Percentiles rank a stretch among this genome's conserved stretches.
These are phyloP conservation scores for Circinella umbellata DNA, from an alignment of 371 early-diverging fungal species.

Conservation along the genomic window DNA sequence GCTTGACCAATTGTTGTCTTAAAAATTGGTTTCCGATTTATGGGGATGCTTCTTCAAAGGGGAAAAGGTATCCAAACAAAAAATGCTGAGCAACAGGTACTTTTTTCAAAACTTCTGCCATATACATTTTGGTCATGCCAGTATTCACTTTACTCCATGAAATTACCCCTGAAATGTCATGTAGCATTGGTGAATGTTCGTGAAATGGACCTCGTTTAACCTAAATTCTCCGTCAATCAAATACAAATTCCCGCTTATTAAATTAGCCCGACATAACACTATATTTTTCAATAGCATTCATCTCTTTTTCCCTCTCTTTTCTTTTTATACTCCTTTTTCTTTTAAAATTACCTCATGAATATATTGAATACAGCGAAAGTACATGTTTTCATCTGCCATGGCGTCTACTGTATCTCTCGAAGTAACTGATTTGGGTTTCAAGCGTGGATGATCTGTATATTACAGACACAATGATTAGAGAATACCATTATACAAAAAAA, in stretches of 20 bases:
- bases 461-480: too few relatives aligned
- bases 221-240: slow-evolving; percentile 26
- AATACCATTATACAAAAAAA: too few relatives aligned
- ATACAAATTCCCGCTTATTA: too few relatives aligned
- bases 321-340: too few relatives aligned
- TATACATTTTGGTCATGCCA: slow-evolving; percentile 97
- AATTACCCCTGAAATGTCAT: slow-evolving; percentile 89
- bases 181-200: slow-evolving; percentile 93
- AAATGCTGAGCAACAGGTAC: slow-evolving; percentile 98
- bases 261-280: too few relatives aligned
- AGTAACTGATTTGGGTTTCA: slow-evolving; percentile 78
- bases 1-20: background rate
- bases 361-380: slow-evolving; percentile 85
- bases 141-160: slow-evolving; percentile 92
- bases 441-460: slow-evolving; percentile 54
- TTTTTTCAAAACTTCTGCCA: slow-evolving; percentile 94
- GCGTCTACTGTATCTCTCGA: slow-evolving; percentile 69
- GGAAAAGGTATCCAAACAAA: slow-evolving; percentile 81
- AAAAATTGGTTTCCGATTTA: background rate
- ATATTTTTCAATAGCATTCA: too few relatives aligned
- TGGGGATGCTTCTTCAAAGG: slow-evolving; percentile 31
- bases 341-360: slow-evolving; percentile 65
- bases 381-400: slow-evolving; percentile 82
- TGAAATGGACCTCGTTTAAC: slow-evolving; percentile 70
- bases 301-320: too few relatives aligned